Evolutionary conservation across 1,284 basidiomycete species (phyloP).

Genomic region (Amylostereum areolatum): DNA sequence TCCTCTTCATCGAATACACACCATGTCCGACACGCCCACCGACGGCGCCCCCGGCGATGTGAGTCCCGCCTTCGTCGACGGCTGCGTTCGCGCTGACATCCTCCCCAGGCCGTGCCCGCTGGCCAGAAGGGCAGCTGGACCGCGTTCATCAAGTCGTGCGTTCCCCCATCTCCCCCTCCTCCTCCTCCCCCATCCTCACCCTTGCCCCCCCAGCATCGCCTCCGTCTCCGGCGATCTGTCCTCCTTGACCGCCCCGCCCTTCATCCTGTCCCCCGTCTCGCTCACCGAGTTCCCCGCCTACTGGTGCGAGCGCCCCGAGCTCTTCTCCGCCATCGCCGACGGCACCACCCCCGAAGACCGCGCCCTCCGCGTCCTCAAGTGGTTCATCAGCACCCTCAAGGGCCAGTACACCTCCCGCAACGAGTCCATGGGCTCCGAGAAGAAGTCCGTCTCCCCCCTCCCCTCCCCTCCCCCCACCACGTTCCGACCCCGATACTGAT

Average conservation of each 20-base stretch:
- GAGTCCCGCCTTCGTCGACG: constrained; percentile 31
- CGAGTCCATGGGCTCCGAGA: constrained; percentile 93
- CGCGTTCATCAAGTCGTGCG: constrained; percentile 77
- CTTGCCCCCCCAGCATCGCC: constrained; percentile 48
- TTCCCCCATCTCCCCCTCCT: constrained; percentile 12
- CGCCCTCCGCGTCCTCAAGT: constrained; percentile 72
- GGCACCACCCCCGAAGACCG: constrained; percentile 69
- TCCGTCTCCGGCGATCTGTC: constrained; percentile 90
- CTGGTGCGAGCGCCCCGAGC: constrained; percentile 86
- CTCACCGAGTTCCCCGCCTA: constrained; percentile 90
- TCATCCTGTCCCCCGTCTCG: constrained; percentile 84
- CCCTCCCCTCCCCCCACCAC: constrained; percentile 1
- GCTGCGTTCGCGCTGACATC: constrained; percentile 36
- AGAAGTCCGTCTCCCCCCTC: constrained; percentile 59
- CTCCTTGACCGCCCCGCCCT: constrained; percentile 90
- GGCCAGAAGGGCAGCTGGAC: constrained; percentile 74
- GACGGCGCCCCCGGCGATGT: too few relatives aligned
- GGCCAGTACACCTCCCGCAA: constrained; percentile 93
- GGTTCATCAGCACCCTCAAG: constrained; percentile 94
- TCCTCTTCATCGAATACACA: too few relatives aligned
- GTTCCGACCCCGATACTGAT: not conserved
- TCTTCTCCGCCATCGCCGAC: constrained; percentile 80
- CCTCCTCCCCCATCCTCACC: constrained; percentile 1
- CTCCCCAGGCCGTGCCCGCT: constrained; percentile 57
- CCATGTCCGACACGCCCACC: too few relatives aligned